Evolutionary conservation across 768 basidiomycete genomes (phyloP), one percentile per base, ranked within the genome.

Genomic region (Pleurotus eryngii): DNA sequence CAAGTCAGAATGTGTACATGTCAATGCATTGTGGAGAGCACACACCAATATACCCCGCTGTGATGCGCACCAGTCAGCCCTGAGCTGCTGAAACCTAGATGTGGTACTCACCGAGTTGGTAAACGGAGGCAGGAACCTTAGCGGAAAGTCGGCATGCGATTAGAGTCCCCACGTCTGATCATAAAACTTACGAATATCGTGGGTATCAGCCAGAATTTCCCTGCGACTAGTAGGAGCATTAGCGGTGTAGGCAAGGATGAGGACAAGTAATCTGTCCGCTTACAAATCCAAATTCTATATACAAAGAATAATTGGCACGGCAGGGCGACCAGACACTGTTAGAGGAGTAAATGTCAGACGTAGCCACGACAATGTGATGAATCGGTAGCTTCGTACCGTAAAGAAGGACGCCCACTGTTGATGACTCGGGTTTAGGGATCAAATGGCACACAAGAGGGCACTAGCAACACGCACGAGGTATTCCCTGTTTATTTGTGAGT

Each of bases 271-370:
- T 35, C 11, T 35, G 30, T 35, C 9, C n/a, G 17, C 49, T 15
- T 20, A 54, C 51, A 54, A 20, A 39, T 54, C 51, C 51, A 54
- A 12, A 54, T 54, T n/a, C 51, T 54, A 42, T 54, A 40, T 20
- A 42, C 51, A 42, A 54, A 54, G 51, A 54, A 54, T 7, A 54
- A 22, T 30, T 54, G 51, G 12, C 37, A 39, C 4, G 51, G 51
- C 39, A 54, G 24, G 6, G 51, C 51, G 18, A 54, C 51, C 38
- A 54, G 24, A n/a, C 51, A 54, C 51, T 54, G 14, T 12, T 11
- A 3, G 14, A 24, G 20, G 12, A 22, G 18, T 48, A 20, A 11
- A 26, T 24, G 11, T 35, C 0, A 35, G 30, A 1, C 30, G 8
- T 11, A 11, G 0, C 8, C 30, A 11, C 30, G 30, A 35, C 0